These are phyloP conservation scores for Salix suchowensis DNA, from an alignment of 345 rosid species.

Conservation along the genomic window DNA sequence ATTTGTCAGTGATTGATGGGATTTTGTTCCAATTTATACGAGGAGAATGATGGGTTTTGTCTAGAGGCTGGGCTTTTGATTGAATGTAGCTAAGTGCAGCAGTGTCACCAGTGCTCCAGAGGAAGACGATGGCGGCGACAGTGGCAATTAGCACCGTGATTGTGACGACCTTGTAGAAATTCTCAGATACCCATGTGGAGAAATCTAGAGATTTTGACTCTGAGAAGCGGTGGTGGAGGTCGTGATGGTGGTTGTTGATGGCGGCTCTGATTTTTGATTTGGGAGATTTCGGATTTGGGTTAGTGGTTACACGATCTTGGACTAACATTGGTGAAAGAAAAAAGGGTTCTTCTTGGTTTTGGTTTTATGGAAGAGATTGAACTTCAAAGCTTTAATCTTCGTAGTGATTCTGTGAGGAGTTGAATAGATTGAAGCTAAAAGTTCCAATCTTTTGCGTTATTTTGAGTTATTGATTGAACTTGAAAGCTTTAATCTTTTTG, in stretches of 20 bases:
- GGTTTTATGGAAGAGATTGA: neutral
- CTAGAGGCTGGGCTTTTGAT: constrained; percentile 49
- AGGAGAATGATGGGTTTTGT: constrained; percentile 50
- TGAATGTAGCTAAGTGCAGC: constrained; percentile 66
- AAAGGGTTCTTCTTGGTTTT: neutral
- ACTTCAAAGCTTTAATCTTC: neutral
- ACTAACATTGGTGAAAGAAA: constrained; percentile 58
- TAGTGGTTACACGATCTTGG: constrained; percentile 53
- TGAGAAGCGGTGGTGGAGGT: constrained; percentile 49
- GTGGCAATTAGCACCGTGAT: constrained; percentile 49
- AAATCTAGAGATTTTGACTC: constrained; percentile 73
- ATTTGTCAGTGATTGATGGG: constrained; percentile 41
- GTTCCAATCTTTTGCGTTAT: neutral
- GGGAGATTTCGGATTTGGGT: neutral
- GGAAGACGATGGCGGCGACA: constrained; percentile 59
- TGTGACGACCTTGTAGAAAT: constrained; percentile 45
- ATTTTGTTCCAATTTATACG: constrained; percentile 70
- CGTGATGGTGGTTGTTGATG: constrained; percentile 33
- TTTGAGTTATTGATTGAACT: neutral
- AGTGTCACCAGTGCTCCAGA: constrained; percentile 58
- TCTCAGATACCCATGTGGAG: constrained; percentile 70
- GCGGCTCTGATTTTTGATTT: constrained; percentile 23
- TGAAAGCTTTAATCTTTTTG: neutral
- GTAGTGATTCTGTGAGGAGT: neutral
- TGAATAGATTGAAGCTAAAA: neutral